Evolutionary conservation across 176 grass and related monocot genomes (phyloP), one percentile per base, ranked within the genome.

Genomic region (Oryza coarctata): DNA sequence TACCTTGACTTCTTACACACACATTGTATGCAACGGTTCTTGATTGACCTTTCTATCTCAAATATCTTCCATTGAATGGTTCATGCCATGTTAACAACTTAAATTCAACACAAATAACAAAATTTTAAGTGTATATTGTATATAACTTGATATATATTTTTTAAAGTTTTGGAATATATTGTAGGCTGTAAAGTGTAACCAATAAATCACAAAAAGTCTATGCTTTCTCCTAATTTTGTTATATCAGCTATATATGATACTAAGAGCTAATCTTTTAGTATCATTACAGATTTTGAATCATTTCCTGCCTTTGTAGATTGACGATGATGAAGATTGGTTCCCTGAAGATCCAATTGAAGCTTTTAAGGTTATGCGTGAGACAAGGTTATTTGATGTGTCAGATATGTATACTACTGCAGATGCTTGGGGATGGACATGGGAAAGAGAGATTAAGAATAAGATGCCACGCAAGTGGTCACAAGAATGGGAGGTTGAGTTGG

Each of bases 391-490:
- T 69, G 86, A 89, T 73, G 80, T 91, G 64, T 85, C 83, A 84
- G 92, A 98, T 70, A 94, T 98, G 92, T 98, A 87, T 82, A 98
- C 92, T 27, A 93, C 91, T 26, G 90, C 92, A 44, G 92, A 98
- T 94, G 95, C 90, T 71, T 98, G 92, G 95, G 90, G 90, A 74
- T 98, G 95, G 95, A 94, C 90, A 81, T 98, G 95, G 95, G 95
- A 98, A 85, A 94, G 45, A 71, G 92, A 98, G 29, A 75, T 88
- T 63, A 94, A 94, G 72, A 93, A 89, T 62, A 94, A 85, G 88
- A 94, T 91, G 92, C 95, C 95, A 11, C 82, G 52, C 25, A 98
- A 82, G 66, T 98, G 95, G 95, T 94, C 95, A 74, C 95, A 98
- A 88, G 95, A 94, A 89, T 98, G 95, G 92, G 95, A 98, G 86